Conservation (phyloP, 192 early-diverging fungal species). For the Backusella tarrabulga region DNA sequence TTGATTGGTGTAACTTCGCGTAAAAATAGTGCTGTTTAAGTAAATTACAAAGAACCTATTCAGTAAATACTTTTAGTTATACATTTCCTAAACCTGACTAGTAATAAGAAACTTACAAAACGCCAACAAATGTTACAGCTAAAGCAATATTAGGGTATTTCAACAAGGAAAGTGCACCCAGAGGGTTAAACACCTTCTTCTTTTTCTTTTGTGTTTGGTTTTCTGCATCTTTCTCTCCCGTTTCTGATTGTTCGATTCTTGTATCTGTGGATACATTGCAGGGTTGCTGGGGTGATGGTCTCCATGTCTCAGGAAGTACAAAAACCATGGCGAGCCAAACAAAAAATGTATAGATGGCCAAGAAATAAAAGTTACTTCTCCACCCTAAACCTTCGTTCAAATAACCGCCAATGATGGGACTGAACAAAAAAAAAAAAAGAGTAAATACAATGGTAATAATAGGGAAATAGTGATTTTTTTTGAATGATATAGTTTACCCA, state of each 20-base stretch:
- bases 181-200: conserved; percentile 21
- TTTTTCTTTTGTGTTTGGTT: neutral
- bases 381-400: conserved; percentile 36
- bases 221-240: conserved; percentile 4
- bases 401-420: conserved; percentile 38
- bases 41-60: conserved; percentile 33
- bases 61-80: neutral
- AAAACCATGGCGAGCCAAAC: conserved; percentile 27
- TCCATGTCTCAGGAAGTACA: conserved; percentile 36
- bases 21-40: conserved; percentile 30
- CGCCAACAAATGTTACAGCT: conserved; percentile 20
- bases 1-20: conserved; percentile 31
- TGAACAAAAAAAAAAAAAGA: neutral
- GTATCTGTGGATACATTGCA: conserved; percentile 13
- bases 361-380: conserved; percentile 36
- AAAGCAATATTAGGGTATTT: conserved; percentile 27
- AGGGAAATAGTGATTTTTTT: neutral
- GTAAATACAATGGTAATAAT: neutral
- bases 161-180: conserved; percentile 20
- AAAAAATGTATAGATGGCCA: conserved; percentile 22
- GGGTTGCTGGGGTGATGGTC: conserved; percentile 16
- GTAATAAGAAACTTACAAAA: conserved; percentile 21
- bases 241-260: neutral
- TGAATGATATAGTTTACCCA: conserved; percentile 4
- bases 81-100: neutral